phyloP scores from a whole-genome alignment of 371 early-diverging fungal species.

The Spraguea lophii region DNA sequence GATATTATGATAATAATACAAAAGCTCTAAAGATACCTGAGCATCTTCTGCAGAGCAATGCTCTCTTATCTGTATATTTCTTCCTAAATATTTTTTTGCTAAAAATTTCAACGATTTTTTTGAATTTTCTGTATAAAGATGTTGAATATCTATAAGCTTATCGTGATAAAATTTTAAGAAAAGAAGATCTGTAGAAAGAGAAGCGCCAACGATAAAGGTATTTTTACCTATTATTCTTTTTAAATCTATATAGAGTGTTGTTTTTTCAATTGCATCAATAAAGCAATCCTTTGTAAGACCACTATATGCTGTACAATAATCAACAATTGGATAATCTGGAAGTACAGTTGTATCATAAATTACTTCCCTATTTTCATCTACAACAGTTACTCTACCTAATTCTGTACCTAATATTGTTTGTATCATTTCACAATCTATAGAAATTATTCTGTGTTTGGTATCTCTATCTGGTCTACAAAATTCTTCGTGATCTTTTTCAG shows the following conservation, averaged over 20 bases:
- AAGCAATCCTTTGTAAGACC: constrained; percentile 31
- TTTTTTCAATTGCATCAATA: constrained; percentile 8
- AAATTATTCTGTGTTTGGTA: no score
- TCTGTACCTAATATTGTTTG: constrained; percentile 28
- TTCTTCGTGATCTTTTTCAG: no score
- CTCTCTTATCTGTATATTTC: constrained; percentile 21
- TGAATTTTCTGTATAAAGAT: constrained; percentile 23
- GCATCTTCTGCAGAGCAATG: constrained; percentile 43
- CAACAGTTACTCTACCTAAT: constrained; percentile 33
- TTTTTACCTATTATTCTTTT: constrained; percentile 34
- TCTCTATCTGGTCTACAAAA: no score
- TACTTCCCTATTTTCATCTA: constrained; percentile 20
- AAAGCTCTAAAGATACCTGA: constrained; percentile 16
- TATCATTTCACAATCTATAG: constrained; percentile 44
- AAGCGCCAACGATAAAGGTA: constrained; percentile 39
- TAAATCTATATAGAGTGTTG: constrained; percentile 19
- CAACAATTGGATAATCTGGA: constrained; percentile 18
- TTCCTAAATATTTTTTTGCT: constrained; percentile 17
- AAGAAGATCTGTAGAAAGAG: constrained; percentile 34
- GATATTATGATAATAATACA: no score
- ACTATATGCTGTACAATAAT: constrained; percentile 35
- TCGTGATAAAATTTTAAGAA: constrained; percentile 28
- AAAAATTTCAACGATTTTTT: constrained; percentile 28
- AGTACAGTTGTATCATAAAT: constrained; percentile 36
- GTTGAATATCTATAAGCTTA: constrained; percentile 39